Conservation (phyloP, 1,284 basidiomycete species). For the Trametes pubescens region DNA sequence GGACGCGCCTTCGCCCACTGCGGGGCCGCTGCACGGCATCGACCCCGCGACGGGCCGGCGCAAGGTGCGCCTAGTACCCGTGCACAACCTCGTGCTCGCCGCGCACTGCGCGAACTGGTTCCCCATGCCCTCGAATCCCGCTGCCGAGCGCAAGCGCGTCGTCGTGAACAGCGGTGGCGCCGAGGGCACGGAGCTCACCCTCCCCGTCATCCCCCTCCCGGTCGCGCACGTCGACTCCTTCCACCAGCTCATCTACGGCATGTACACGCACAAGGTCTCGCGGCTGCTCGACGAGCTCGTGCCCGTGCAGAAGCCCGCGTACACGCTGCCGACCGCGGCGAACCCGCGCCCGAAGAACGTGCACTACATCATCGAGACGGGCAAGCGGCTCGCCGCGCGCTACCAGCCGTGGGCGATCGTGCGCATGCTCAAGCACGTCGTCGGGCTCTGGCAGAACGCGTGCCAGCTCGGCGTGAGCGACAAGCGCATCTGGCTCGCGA, state of each 20-base stretch:
- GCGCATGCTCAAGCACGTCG: conserved; percentile 49
- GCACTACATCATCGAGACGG: conserved; percentile 37
- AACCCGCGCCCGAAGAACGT: conserved; percentile 28
- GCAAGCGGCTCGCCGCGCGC: conserved; percentile 41
- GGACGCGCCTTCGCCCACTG: conserved; percentile 28
- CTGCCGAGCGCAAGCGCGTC: conserved; percentile 43
- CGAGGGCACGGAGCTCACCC: conserved; percentile 46
- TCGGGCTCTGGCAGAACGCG: conserved; percentile 70
- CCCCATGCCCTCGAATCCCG: conserved; percentile 49
- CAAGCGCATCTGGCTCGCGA: conserved; percentile 59
- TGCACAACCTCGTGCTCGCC: conserved; percentile 62
- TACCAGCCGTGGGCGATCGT: conserved; percentile 48
- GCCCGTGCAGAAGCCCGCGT: conserved; percentile 50
- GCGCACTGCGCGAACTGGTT: conserved; percentile 57
- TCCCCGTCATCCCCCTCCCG: conserved; percentile 70
- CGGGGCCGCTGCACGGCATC: neutral
- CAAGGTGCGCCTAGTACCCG: conserved; percentile 56
- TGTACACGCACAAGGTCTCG: conserved; percentile 67
- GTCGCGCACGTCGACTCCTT: conserved; percentile 73
- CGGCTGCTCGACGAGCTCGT: conserved; percentile 58
- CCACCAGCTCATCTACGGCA: conserved; percentile 61
- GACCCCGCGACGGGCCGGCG: conserved; percentile 28
- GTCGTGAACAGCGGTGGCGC: conserved; percentile 15
- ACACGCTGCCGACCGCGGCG: conserved; percentile 24
- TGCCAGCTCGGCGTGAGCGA: conserved; percentile 68